These are phyloP conservation scores for Aspergillus aculeatus DNA, from an alignment of 2,329 filamentous ascomycete genomes.

Conservation along the genomic window DNA sequence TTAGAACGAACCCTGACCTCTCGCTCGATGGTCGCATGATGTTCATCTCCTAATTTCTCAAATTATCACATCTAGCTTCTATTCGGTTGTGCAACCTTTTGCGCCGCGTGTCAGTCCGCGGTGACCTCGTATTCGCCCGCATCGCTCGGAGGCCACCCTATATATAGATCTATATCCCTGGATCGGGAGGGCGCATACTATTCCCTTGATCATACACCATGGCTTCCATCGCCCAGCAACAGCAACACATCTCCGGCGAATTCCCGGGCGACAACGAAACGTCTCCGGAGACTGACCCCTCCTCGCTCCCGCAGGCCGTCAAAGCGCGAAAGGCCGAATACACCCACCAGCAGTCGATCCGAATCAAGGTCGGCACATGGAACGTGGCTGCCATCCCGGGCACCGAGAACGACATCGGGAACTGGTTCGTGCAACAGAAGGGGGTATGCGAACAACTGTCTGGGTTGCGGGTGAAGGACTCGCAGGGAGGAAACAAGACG, in stretches of 20 bases:
- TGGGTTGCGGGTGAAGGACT: constrained; percentile 44
- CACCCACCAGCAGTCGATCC: constrained; percentile 68
- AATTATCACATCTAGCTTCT: constrained; percentile 10
- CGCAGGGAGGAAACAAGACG: constrained; percentile 20
- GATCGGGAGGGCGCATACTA: background rate
- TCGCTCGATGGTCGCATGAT: background rate
- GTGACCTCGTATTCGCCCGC: constrained; percentile 1
- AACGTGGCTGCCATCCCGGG: constrained; percentile 85
- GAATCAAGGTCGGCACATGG: constrained; percentile 91
- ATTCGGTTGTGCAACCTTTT: constrained; percentile 3
- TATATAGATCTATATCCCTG: background rate
- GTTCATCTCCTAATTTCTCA: constrained; percentile 15
- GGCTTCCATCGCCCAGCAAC: constrained; percentile 13
- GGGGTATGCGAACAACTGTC: constrained; percentile 66
- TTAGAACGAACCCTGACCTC: background rate
- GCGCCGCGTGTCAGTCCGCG: constrained; percentile 9
- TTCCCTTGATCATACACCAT: constrained; percentile 9
- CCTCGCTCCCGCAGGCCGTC: constrained; percentile 58
- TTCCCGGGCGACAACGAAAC: constrained; percentile 18
- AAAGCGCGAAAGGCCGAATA: constrained; percentile 77
- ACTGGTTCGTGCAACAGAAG: constrained; percentile 81
- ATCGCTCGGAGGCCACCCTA: background rate
- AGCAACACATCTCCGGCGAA: constrained; percentile 11
- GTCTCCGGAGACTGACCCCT: constrained; percentile 27
- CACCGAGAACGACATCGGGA: constrained; percentile 80